phyloP scores from a whole-genome alignment of 305 asterid genomes.

The Stenogyne calaminthoides region DNA sequence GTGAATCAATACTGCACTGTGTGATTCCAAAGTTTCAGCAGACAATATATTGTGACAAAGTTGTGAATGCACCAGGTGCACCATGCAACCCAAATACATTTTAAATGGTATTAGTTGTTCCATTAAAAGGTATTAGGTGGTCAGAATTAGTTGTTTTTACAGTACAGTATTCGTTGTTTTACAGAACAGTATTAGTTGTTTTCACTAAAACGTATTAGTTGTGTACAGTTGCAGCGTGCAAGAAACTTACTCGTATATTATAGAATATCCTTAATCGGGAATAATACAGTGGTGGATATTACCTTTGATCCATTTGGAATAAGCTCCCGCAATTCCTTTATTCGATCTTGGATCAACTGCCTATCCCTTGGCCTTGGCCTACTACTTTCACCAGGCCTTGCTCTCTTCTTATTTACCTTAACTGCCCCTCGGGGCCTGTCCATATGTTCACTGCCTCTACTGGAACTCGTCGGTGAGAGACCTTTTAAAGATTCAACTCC shows the following conservation, averaged over 20 bases:
- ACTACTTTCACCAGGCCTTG: slow-evolving; percentile 91
- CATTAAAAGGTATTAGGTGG: too few relatives aligned
- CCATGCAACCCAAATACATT: too few relatives aligned
- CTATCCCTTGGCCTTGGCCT: slow-evolving; percentile 99
- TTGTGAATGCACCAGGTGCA: too few relatives aligned
- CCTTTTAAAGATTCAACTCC: slow-evolving; percentile 59
- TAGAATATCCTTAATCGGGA: slow-evolving; percentile 1
- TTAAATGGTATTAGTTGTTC: too few relatives aligned
- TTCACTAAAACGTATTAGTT: too few relatives aligned
- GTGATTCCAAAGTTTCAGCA: slow-evolving; percentile 50
- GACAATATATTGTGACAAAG: slow-evolving; percentile 3
- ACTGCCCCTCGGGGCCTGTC: slow-evolving; percentile 58
- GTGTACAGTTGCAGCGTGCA: too few relatives aligned
- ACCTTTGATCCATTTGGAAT: slow-evolving; percentile 96
- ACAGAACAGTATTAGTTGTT: too few relatives aligned
- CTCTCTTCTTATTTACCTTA: slow-evolving; percentile 73
- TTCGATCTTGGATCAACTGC: slow-evolving; percentile 97
- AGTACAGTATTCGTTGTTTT: too few relatives aligned
- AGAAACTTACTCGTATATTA: not conserved
- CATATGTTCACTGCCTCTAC: slow-evolving; percentile 69
- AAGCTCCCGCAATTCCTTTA: slow-evolving; percentile 91
- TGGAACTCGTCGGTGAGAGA: slow-evolving; percentile 69
- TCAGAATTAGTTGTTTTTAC: too few relatives aligned
- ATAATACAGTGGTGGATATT: slow-evolving; percentile 18
- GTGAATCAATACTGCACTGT: slow-evolving; percentile 99